Conservation (phyloP, 495 filamentous ascomycete genomes). For the Margaritispora aquatica region DNA sequence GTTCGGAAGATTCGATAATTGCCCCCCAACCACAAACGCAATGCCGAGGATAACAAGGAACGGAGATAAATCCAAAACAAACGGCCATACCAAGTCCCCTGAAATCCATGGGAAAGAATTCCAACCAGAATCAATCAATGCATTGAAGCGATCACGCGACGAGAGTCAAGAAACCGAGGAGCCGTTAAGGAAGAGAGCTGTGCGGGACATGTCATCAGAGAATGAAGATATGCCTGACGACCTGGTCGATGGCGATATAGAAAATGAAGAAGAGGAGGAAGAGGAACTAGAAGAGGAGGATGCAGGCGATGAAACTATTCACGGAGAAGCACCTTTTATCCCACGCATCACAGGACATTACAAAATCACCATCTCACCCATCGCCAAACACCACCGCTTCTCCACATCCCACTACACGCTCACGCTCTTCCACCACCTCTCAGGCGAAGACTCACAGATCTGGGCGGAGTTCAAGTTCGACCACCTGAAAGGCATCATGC, state of each 20-base stretch:
- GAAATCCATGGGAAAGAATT: not conserved
- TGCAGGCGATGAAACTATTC: not conserved
- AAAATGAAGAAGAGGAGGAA: too few relatives aligned
- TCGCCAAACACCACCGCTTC: not conserved
- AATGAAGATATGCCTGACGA: not conserved
- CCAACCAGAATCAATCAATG: not conserved
- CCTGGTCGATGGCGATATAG: too few relatives aligned
- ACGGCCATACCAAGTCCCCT: not conserved
- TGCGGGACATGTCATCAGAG: not conserved
- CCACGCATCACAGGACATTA: not conserved
- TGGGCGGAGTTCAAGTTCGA: not conserved
- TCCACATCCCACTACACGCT: not conserved
- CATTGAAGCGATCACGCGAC: not conserved
- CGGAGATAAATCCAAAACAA: not conserved
- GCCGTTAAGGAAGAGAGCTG: not conserved
- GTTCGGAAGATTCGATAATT: too few relatives aligned
- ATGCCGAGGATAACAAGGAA: not conserved
- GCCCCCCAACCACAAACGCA: not conserved
- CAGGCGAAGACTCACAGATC: not conserved
- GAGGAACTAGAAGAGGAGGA: not conserved
- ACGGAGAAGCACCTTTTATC: not conserved
- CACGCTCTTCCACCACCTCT: not conserved
- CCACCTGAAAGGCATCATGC: not conserved
- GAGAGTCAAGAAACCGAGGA: not conserved
- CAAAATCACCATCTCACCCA: not conserved